Conservation (phyloP, 2,329 filamentous ascomycete genomes). For the Hortaea sp. region DNA sequence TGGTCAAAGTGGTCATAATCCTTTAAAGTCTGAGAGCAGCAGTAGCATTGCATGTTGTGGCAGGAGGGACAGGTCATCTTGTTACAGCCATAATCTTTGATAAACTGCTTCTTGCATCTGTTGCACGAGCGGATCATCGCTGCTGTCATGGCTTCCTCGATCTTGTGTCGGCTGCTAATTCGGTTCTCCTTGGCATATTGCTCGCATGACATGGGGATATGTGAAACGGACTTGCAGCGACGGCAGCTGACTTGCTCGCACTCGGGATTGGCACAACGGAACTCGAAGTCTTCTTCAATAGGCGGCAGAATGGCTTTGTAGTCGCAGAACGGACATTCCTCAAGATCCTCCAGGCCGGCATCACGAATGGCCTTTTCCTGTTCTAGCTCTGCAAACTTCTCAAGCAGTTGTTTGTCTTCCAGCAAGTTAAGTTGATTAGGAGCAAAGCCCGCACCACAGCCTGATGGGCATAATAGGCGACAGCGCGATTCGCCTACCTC, state of each 20-base stretch:
- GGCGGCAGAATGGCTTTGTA: constrained; percentile 66
- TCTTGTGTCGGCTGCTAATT: constrained; percentile 50
- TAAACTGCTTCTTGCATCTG: constrained; percentile 59
- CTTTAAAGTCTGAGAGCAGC: constrained; percentile 56
- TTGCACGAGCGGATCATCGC: constrained; percentile 72
- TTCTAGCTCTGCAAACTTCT: constrained; percentile 60
- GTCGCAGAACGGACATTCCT: constrained; percentile 70
- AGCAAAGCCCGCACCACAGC: constrained; percentile 54
- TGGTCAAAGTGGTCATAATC: constrained; percentile 64
- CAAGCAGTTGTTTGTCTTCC: constrained; percentile 47
- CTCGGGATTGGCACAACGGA: constrained; percentile 56
- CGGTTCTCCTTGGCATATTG: constrained; percentile 53
- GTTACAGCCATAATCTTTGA: constrained; percentile 74
- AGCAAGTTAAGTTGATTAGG: constrained; percentile 45
- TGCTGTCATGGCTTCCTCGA: constrained; percentile 78
- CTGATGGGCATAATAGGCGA: constrained; percentile 55
- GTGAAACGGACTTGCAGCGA: constrained; percentile 57
- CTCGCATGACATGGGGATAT: constrained; percentile 62
- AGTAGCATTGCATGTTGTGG: constrained; percentile 49
- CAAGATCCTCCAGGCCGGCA: constrained; percentile 62
- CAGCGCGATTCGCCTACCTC: constrained; percentile 62
- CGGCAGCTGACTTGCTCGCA: constrained; percentile 47
- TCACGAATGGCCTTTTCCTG: constrained; percentile 59
- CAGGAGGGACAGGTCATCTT: constrained; percentile 67
- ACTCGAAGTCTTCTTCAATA: constrained; percentile 59